A percentile compares a stretch with the other conserved stretches of the same genome.
Conservation (phyloP, 768 basidiomycete species). For the Xerocomellus intermedius region DNA sequence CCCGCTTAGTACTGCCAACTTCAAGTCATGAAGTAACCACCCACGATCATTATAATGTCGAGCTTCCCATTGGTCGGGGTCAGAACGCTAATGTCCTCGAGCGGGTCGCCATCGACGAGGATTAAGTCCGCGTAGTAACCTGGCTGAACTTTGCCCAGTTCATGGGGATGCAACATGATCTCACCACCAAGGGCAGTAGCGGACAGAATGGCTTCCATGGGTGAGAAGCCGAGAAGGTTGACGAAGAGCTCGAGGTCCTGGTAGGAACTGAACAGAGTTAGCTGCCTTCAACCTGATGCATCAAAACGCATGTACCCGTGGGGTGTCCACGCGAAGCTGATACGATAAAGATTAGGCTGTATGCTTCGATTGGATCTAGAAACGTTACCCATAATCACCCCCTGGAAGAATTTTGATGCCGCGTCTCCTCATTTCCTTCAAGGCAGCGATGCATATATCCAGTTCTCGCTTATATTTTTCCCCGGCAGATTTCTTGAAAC, state of each 20-base stretch:
- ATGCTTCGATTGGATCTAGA: background rate
- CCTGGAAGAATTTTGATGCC: conserved; percentile 38
- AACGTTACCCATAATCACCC: conserved; percentile 36
- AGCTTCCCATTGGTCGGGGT: conserved; percentile 32
- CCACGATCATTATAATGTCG: conserved; percentile 35
- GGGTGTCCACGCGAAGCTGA: conserved; percentile 33
- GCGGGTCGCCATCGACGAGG: conserved; percentile 36
- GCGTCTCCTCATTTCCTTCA: conserved; percentile 37
- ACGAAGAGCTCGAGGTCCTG: conserved; percentile 39
- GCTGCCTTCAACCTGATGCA: background rate
- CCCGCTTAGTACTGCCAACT: background rate
- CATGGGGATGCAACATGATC: conserved; percentile 35
- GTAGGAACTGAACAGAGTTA: conserved; percentile 29
- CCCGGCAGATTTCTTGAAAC: conserved; percentile 17
- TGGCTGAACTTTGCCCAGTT: conserved; percentile 37
- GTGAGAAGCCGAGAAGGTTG: conserved; percentile 33
- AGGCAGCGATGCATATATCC: conserved; percentile 31
- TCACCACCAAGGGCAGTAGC: conserved; percentile 38
- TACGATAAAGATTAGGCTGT: background rate
- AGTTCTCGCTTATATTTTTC: conserved; percentile 32
- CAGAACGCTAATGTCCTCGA: conserved; percentile 35
- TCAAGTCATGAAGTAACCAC: background rate
- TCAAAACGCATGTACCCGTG: conserved; percentile 22
- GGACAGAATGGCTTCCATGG: conserved; percentile 38
- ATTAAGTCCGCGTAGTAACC: conserved; percentile 39